Evolutionary conservation across 306 rosid genomes (phyloP).

Genomic region (Corylus heterophylla): DNA sequence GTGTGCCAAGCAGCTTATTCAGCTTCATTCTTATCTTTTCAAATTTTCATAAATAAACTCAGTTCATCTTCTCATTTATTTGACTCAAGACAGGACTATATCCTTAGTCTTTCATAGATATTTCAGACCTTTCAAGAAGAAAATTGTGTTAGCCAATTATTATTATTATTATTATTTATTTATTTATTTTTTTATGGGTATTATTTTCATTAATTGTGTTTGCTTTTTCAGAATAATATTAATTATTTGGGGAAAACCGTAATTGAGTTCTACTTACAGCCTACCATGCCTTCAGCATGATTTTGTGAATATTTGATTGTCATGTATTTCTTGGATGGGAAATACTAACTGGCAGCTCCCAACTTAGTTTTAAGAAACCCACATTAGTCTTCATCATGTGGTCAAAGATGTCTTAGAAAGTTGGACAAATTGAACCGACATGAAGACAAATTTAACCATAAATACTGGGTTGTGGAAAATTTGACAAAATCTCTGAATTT

Average conservation of each 20-base stretch:
- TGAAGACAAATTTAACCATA: neutral
- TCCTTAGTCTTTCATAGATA: no score
- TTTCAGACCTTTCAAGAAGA: no score
- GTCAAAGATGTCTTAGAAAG: neutral
- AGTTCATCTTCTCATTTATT: no score
- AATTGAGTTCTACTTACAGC: neutral
- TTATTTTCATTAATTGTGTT: neutral
- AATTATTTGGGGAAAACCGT: no score
- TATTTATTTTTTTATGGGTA: no score
- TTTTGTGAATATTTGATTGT: neutral
- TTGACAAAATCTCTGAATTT: conserved; percentile 2
- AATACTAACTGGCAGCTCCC: neutral
- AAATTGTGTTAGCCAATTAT: no score
- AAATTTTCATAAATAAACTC: no score
- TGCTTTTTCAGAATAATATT: neutral
- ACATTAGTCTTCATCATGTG: neutral
- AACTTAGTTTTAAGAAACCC: neutral
- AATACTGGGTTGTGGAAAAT: neutral
- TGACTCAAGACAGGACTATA: no score
- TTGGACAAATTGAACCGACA: neutral
- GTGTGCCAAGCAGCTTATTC: neutral
- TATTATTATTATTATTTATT: no score
- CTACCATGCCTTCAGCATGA: neutral
- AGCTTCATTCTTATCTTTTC: neutral
- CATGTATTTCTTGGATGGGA: neutral